phyloP scores from a whole-genome alignment of 345 rosid genomes.

The Pistacia atlantica region DNA sequence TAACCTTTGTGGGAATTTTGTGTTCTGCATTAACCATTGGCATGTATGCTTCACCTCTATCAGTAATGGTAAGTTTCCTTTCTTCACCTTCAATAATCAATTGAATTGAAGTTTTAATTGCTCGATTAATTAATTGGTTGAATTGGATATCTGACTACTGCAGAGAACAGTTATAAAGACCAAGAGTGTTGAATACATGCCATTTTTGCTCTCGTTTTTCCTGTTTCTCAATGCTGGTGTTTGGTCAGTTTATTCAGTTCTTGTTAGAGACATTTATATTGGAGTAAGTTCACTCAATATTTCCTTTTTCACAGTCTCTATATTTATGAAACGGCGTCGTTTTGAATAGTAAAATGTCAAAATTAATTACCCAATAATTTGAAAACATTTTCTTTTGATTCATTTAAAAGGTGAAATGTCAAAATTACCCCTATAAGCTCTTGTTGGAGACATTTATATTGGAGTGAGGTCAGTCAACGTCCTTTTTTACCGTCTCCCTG shows the following conservation, averaged over 20 bases:
- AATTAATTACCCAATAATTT: too few relatives aligned
- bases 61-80: constrained; percentile 41
- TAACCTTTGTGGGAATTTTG: constrained; percentile 49
- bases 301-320: too few relatives aligned
- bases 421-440: too few relatives aligned
- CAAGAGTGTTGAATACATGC: constrained; percentile 47
- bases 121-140: background rate
- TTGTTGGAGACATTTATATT: too few relatives aligned
- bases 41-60: constrained; percentile 64
- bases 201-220: constrained; percentile 44
- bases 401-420: too few relatives aligned
- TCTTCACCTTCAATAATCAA: too few relatives aligned
- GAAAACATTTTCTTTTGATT: too few relatives aligned
- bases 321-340: too few relatives aligned
- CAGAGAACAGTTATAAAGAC: constrained; percentile 38
- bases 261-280: constrained; percentile 39
- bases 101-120: too few relatives aligned
- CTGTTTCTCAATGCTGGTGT: constrained; percentile 34
- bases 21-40: constrained; percentile 51
- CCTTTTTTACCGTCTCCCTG: too few relatives aligned
- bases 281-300: constrained; percentile 30
- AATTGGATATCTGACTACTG: background rate
- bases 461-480: too few relatives aligned
- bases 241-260: constrained; percentile 36
- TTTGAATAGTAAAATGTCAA: too few relatives aligned